phyloP scores from a whole-genome alignment of 495 filamentous ascomycete genomes.

The Tuber microsphaerosporum region DNA sequence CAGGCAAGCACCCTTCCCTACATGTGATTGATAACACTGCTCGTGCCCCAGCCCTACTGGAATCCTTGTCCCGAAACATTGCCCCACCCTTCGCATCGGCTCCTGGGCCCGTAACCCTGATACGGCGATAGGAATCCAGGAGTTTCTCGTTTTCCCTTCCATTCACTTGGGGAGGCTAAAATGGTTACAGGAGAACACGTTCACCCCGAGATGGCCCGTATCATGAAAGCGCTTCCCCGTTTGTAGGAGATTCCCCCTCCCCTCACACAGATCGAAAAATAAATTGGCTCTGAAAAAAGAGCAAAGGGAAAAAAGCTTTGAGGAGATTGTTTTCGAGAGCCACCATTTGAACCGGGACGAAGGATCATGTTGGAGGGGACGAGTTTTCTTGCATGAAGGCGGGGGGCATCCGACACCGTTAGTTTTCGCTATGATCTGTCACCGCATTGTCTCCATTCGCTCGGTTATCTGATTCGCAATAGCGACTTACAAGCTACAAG shows the following conservation, averaged over 20 bases:
- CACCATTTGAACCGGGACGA: neutral
- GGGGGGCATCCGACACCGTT: neutral
- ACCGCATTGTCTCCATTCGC: neutral
- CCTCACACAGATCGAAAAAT: neutral
- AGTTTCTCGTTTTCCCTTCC: neutral
- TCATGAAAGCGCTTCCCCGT: neutral
- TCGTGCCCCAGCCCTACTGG: neutral
- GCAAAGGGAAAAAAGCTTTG: neutral
- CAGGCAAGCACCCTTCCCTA: neutral
- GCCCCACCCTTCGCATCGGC: neutral
- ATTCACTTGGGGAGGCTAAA: neutral
- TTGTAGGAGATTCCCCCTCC: neutral
- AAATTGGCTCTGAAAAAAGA: neutral
- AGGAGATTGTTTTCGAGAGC: neutral
- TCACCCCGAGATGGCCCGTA: neutral
- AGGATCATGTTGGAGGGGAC: neutral
- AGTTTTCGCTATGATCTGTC: neutral
- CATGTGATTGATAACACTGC: constrained; percentile 1
- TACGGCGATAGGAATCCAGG: neutral
- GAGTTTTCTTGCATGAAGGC: neutral
- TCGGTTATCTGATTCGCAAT: neutral
- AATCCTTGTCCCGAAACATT: neutral
- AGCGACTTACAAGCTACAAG: neutral
- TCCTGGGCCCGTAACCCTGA: neutral
- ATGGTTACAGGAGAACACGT: neutral